Evolutionary conservation across 2,329 filamentous ascomycete species (phyloP), one percentile per base, ranked within the genome.

Genomic region (Podosphaera aphanis): DNA sequence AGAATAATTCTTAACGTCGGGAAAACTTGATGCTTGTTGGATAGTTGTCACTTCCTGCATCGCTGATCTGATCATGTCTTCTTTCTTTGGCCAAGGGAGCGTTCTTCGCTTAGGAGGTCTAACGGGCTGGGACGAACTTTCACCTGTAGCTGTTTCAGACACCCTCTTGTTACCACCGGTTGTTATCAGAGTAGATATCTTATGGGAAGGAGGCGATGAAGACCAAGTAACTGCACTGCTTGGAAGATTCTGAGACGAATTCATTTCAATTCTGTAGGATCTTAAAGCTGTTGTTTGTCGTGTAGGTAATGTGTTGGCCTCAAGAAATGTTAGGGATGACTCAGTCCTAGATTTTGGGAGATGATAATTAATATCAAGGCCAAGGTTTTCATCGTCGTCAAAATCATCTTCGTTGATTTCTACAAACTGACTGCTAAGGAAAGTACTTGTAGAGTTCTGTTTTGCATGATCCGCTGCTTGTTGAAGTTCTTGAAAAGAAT

Each of bases 331-430:
- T 15, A 13, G 19, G 27, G 13, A 6, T 15, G 15, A 10, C n/a
- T 44, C 49, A 43, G 51, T 41, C 50, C 53, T 54, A 38, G 54
- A 46, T 20, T 43, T 46, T n/a, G 55, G 53, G 15, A 55, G 20
- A 13, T 54, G 49, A 42, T 52, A 56, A 15, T 81, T 69, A 44
- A 76, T 70, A 50, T 85, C 71, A 18, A 81, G 61, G 49, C 83
- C 81, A 20, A 93, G 66, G 46, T 84, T 73, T 18, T 78, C 70
- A 53, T 93, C 85, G 57, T 88, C 82, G 55, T 84, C 83, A 52
- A 93, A 90, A 57, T 93, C 86, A 53, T 88, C 77, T 50, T 85
- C 81, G 49, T 76, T 73, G 50, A 85, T 47, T 3, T 48, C 46
- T 19, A 52, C 40, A 5, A 43, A 35, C 18, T 21, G 18, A 13